phyloP scores from a whole-genome alignment of 257 asterid genomes.

The Nyctanthes arbortristis region DNA sequence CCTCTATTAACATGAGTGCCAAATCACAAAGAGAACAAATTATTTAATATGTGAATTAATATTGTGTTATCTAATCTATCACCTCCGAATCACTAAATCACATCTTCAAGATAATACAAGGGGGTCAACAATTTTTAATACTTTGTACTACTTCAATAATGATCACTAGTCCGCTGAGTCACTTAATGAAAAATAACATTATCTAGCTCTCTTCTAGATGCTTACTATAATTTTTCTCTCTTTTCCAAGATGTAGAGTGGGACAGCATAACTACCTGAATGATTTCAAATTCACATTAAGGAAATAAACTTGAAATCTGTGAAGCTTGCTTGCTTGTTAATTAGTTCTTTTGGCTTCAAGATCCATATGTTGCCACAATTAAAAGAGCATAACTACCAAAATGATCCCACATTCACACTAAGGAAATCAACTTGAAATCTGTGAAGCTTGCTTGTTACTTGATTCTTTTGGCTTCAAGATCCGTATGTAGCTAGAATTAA shows the following conservation, averaged over 20 bases:
- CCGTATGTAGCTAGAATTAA: conserved; percentile 7
- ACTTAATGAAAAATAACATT: neutral
- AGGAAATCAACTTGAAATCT: conserved; percentile 2
- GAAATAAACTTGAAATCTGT: conserved; percentile 7
- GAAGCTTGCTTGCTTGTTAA: conserved; percentile 10
- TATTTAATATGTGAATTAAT: conserved; percentile 15
- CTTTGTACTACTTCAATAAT: conserved; percentile 19
- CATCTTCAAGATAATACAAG: conserved; percentile 13
- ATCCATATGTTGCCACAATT: conserved; percentile 5
- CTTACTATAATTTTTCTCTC: neutral
- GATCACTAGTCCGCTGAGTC: neutral
- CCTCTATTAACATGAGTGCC: conserved; percentile 20
- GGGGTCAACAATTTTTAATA: conserved; percentile 17
- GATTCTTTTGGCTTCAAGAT: conserved; percentile 7
- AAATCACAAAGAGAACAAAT: conserved; percentile 7
- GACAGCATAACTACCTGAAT: conserved; percentile 6
- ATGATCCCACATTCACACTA: conserved; percentile 10
- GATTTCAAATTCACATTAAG: conserved; percentile 9
- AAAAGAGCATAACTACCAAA: conserved; percentile 11
- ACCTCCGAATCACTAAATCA: conserved; percentile 14
- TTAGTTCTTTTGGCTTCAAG: conserved; percentile 8
- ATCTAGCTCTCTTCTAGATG: neutral
- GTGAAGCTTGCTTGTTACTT: conserved; percentile 10
- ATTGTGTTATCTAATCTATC: conserved; percentile 7
- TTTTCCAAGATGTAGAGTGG: conserved; percentile 6